phyloP scores from a whole-genome alignment of 768 basidiomycete genomes.

The Tricholoma matsutake region DNA sequence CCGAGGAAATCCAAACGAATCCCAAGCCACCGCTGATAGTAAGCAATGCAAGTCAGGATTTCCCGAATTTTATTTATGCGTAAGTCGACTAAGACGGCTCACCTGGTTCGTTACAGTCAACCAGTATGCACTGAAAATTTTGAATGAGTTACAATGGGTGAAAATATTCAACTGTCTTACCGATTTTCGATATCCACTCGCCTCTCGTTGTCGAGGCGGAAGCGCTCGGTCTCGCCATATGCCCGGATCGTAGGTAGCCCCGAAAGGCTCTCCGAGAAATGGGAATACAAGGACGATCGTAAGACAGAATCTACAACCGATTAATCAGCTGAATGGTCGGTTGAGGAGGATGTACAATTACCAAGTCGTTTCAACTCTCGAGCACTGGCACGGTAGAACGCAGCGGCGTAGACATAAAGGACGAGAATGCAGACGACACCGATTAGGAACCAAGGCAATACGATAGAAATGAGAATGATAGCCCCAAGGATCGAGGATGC shows the following conservation, averaged over 20 bases:
- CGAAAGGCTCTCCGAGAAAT: constrained; percentile 88
- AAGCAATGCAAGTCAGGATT: constrained; percentile 11
- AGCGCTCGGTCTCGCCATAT: constrained; percentile 77
- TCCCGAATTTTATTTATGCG: background rate
- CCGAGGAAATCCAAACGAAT: constrained; percentile 89
- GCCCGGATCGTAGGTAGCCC: constrained; percentile 88
- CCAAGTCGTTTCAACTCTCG: constrained; percentile 81
- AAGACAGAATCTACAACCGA: constrained; percentile 68
- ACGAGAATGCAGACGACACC: constrained; percentile 58
- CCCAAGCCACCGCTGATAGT: constrained; percentile 72
- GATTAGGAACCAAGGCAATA: constrained; percentile 84
- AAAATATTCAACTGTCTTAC: constrained; percentile 24
- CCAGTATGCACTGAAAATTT: constrained; percentile 67
- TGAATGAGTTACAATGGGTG: constrained; percentile 1
- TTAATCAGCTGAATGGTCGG: background rate
- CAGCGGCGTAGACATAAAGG: constrained; percentile 67
- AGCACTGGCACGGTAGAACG: constrained; percentile 83
- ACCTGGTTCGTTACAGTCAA: constrained; percentile 82
- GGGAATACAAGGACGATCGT: constrained; percentile 83
- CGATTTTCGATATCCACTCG: constrained; percentile 83
- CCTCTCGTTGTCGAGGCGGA: constrained; percentile 70
- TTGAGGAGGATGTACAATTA: constrained; percentile 19
- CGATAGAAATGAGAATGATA: constrained; percentile 71
- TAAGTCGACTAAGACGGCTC: background rate
- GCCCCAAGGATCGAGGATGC: constrained; percentile 67